A percentile compares a stretch with the other conserved stretches of the same genome.
Conservation (phyloP, 805 yeast genomes). For the Wickerhamiella dianesei region DNA sequence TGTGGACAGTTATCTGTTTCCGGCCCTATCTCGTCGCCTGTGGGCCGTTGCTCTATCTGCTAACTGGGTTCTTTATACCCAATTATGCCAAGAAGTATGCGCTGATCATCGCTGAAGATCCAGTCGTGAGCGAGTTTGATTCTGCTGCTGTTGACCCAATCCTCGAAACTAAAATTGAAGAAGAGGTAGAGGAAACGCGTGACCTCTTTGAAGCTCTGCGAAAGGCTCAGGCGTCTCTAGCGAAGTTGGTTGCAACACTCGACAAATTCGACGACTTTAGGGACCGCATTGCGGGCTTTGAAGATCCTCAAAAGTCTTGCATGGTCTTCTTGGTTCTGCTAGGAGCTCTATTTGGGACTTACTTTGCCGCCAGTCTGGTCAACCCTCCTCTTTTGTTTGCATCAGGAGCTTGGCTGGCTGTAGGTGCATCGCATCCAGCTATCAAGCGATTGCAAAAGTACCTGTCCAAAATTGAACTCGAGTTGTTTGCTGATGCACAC, state of each 20-base stretch:
- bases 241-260: slow-evolving; percentile 37
- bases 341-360: slow-evolving; percentile 23
- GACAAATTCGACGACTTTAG: slow-evolving; percentile 42
- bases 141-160: slow-evolving; percentile 14
- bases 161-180: slow-evolving; percentile 12
- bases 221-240: slow-evolving; percentile 46
- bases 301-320: slow-evolving; percentile 55
- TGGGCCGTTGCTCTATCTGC: slow-evolving; percentile 44
- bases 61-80: slow-evolving; percentile 52
- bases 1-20: slow-evolving; percentile 53
- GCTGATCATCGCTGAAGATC: slow-evolving; percentile 5
- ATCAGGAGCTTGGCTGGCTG: slow-evolving; percentile 40
- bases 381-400: slow-evolving; percentile 56
- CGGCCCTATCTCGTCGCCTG: slow-evolving; percentile 57
- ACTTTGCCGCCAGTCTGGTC: slow-evolving; percentile 25
- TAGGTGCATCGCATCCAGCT: slow-evolving; percentile 50
- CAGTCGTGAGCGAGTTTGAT: not conserved
- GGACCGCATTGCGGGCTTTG: slow-evolving; percentile 54
- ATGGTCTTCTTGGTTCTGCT: slow-evolving; percentile 34
- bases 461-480: slow-evolving; percentile 15
- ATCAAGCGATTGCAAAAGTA: slow-evolving; percentile 23
- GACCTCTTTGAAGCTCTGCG: slow-evolving; percentile 16
- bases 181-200: slow-evolving; percentile 9
- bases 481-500: slow-evolving; percentile 19
- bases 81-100: slow-evolving; percentile 35